These are phyloP conservation scores for Boletus subcaerulescens DNA, from an alignment of 768 basidiomycete species.

Conservation along the genomic window DNA sequence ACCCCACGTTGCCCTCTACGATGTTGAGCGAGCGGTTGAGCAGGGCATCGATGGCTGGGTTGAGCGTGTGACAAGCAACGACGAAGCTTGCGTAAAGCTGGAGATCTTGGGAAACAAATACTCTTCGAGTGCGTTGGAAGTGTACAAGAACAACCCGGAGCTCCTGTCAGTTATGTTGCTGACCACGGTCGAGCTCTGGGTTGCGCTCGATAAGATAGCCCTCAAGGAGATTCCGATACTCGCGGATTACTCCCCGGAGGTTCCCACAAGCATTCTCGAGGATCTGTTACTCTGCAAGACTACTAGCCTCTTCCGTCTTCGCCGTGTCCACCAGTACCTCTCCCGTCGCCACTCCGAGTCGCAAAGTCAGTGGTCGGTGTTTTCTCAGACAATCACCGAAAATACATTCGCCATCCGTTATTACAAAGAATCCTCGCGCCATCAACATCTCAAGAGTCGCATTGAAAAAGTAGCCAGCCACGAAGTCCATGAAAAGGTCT, in stretches of 20 bases:
- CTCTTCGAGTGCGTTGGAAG: slow-evolving; percentile 18
- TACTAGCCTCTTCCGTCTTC: slow-evolving; percentile 28
- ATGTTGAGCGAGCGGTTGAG: slow-evolving; percentile 37
- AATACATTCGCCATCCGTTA: slow-evolving; percentile 36
- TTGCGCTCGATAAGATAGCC: slow-evolving; percentile 32
- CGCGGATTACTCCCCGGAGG: slow-evolving; percentile 33
- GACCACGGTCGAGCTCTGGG: slow-evolving; percentile 36
- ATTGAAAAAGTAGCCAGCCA: slow-evolving; percentile 31
- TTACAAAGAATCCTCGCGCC: slow-evolving; percentile 23
- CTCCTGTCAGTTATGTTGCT: slow-evolving; percentile 43
- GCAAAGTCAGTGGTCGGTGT: slow-evolving; percentile 31
- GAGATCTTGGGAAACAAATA: slow-evolving; percentile 30
- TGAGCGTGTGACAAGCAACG: neutral
- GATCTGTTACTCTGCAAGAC: slow-evolving; percentile 29
- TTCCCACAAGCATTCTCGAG: slow-evolving; percentile 25
- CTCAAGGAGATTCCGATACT: slow-evolving; percentile 25
- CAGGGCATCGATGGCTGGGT: slow-evolving; percentile 37
- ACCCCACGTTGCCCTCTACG: slow-evolving; percentile 25
- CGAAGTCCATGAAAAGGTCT: slow-evolving; percentile 21
- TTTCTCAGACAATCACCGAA: slow-evolving; percentile 16
- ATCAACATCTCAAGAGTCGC: slow-evolving; percentile 22
- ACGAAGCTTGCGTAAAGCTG: slow-evolving; percentile 17
- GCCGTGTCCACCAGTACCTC: slow-evolving; percentile 31
- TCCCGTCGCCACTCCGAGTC: slow-evolving; percentile 24
- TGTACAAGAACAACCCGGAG: slow-evolving; percentile 38